Conservation (phyloP, 2,329 filamentous ascomycete species). For the Colletotrichum falcatum region DNA sequence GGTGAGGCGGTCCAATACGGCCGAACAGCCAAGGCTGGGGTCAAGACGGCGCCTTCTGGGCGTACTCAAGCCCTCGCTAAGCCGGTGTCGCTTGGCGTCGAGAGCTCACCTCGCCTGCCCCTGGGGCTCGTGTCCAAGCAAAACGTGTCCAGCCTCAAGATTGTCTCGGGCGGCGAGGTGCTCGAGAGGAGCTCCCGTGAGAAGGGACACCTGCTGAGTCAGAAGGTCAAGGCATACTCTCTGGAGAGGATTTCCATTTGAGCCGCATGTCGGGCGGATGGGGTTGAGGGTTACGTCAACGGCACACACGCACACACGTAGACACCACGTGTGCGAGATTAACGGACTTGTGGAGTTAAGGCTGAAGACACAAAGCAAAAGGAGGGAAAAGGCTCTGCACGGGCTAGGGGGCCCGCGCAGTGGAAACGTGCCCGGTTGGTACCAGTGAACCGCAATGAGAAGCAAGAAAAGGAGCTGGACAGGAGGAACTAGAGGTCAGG, state of each 20-base stretch:
- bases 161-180: constrained; percentile 77
- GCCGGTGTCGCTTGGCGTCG: constrained; percentile 59
- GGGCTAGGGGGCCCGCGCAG: constrained; percentile 7
- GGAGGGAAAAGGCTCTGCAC: constrained; percentile 9
- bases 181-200: constrained; percentile 77
- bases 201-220: constrained; percentile 81
- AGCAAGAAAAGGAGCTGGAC: background rate
- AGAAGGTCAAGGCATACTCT: constrained; percentile 85
- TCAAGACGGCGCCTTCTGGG: constrained; percentile 11
- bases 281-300: background rate
- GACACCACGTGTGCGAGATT: constrained; percentile 24
- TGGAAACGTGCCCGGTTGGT: constrained; percentile 16
- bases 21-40: constrained; percentile 48
- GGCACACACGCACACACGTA: constrained; percentile 3
- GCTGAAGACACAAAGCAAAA: constrained; percentile 18
- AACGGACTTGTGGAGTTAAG: constrained; percentile 27
- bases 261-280: constrained; percentile 42
- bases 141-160: constrained; percentile 65
- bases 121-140: constrained; percentile 76
- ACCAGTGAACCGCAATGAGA: background rate
- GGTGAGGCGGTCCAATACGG: constrained; percentile 75
- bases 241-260: constrained; percentile 81
- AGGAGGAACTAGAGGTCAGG: constrained; percentile 7
- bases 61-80: constrained; percentile 48
- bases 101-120: constrained; percentile 69